Base-by-base conservation (phyloP, 257 asterid genomes). In the Echium plantagineum region DNA sequence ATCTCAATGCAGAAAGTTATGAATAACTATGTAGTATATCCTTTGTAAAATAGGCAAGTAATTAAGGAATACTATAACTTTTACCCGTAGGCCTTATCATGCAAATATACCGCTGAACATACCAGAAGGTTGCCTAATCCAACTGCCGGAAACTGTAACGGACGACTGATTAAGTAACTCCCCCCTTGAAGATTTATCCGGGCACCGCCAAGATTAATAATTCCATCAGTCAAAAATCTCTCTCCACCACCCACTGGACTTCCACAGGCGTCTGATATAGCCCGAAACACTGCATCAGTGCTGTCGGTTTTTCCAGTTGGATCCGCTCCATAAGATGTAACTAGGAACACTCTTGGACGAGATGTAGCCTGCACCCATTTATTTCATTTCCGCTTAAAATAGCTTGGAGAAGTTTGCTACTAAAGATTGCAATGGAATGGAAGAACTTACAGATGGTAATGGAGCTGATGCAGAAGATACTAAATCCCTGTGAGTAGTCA, bases 181-280 rank as follows among this genome's bases (percentile, higher is more conserved):
- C 98, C 97, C n/a, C 97, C 97, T 57, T 88, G 94, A 38, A 91
- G 98, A 72, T 78, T 74, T 32, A 91, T 65, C 60, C 80, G 75
- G 19, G 86, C 90, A 15, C 98, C 98, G 15, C 97, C 98, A 31
- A 91, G 97, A 72, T 91, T 85, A 42, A 48, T 73, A 15, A 91
- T 74, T 8, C 94, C 90, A 13, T 65, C 24, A 3, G 77, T 64
- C 78, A 91, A 63, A 72, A 72, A 61, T 21, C 95, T 95, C 52
- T 73, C 71, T 1, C 73, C 71, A 35, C 47, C 47, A 35, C 10
- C 15, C 13, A 10, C 13, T 2, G 94, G 85, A 1, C 83, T 90
- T 2, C 68, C 55, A 12, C 84, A 76, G 13, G 97, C 98, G 22
- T 82, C 97, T 0, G 85, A 55, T 22, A 91, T 60, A 3, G 95